Conservation (phyloP, 2,329 filamentous ascomycete genomes). For the Tolypocladium cylindrosporum region DNA sequence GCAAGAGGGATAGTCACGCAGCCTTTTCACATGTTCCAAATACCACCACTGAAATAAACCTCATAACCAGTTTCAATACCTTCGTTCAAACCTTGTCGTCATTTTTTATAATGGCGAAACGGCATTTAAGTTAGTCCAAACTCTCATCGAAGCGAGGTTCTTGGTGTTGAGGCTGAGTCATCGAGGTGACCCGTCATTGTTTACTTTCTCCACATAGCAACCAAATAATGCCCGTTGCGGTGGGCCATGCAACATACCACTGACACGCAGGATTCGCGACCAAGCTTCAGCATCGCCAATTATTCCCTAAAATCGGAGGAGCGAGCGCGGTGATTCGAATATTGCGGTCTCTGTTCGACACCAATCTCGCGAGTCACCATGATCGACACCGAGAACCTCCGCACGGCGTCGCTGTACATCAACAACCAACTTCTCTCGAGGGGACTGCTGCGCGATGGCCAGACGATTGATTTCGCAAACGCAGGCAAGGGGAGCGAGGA, state of each 20-base stretch:
- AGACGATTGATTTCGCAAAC: constrained; percentile 72
- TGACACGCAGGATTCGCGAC: not conserved
- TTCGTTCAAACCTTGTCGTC: too few relatives aligned
- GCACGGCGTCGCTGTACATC: constrained; percentile 60
- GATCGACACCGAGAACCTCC: constrained; percentile 51
- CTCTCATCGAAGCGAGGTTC: too few relatives aligned
- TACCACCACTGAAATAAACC: too few relatives aligned
- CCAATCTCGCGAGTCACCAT: constrained; percentile 20
- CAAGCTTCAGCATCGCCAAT: not conserved
- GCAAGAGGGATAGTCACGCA: too few relatives aligned
- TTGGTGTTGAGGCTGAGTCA: constrained; percentile 11
- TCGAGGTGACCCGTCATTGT: constrained; percentile 17
- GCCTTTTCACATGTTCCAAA: too few relatives aligned
- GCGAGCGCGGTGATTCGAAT: not conserved
- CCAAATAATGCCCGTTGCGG: constrained; percentile 8
- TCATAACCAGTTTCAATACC: too few relatives aligned
- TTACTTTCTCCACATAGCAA: constrained; percentile 30
- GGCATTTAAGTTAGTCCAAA: too few relatives aligned
- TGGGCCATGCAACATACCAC: not conserved
- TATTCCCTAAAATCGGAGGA: not conserved
- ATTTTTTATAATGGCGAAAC: too few relatives aligned
- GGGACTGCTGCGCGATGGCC: constrained; percentile 56
- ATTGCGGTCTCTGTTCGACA: not conserved
- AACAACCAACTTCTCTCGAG: constrained; percentile 62
- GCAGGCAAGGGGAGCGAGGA: constrained; percentile 53